Conservation (phyloP, 108 stramenopile species). For the Ochromonas danica region DNA sequence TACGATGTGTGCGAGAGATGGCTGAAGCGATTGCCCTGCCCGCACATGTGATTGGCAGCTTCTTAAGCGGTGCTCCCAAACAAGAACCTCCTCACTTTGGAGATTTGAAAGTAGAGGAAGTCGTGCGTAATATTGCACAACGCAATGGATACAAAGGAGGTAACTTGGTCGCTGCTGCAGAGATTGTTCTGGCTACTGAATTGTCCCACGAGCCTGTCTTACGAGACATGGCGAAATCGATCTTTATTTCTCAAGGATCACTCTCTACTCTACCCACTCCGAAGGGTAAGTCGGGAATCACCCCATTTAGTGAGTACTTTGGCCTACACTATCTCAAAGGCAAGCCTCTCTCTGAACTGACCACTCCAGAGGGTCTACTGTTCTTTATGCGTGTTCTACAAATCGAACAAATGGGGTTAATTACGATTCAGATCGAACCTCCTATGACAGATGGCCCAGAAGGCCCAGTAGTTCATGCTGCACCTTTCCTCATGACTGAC, state of each 20-base stretch:
- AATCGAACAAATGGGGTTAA: not conserved
- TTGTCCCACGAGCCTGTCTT: not conserved
- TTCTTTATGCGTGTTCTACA: not conserved
- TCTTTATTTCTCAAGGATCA: not conserved
- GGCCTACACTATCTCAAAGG: slow-evolving; percentile 6
- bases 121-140: no score
- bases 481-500: not conserved
- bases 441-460: not conserved
- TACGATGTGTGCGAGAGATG: not conserved
- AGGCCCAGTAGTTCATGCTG: not conserved
- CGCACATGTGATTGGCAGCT: no score
- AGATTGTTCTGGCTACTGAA: not conserved
- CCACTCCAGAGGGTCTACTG: not conserved
- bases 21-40: not conserved
- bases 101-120: no score
- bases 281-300: not conserved
- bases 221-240: not conserved
- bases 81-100: no score
- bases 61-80: no score
- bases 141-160: no score
- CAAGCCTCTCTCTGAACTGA: slow-evolving; percentile 5
- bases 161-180: not conserved
- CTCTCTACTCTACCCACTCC: not conserved
- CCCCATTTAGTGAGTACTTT: slow-evolving; percentile 16
- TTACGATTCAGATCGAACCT: not conserved